These are phyloP conservation scores for Brachypodium distachyon DNA, from an alignment of 202 grass and related monocot species.

Conservation along the genomic window DNA sequence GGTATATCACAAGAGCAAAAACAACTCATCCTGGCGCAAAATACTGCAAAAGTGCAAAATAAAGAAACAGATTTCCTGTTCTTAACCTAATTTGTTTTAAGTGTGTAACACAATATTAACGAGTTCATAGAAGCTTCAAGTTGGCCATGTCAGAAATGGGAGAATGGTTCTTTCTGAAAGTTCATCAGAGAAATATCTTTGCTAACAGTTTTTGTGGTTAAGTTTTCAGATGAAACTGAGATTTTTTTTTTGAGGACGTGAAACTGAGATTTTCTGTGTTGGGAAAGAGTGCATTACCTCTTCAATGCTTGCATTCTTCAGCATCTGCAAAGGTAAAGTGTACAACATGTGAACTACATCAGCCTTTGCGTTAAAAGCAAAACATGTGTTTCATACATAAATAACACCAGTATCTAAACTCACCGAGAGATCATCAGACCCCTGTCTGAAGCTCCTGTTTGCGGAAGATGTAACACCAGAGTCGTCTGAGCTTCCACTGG, in stretches of 20 bases:
- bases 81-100: neutral
- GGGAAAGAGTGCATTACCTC: slow-evolving; percentile 46
- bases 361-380: neutral
- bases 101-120: neutral
- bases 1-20: neutral
- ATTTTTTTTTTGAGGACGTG: too few species aligned
- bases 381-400: slow-evolving; percentile 6
- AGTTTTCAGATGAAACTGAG: neutral
- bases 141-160: neutral
- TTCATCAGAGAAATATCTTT: neutral
- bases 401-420: slow-evolving; percentile 10
- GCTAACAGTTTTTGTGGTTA: neutral
- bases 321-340: slow-evolving; percentile 37
- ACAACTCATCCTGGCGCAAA: neutral
- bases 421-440: slow-evolving; percentile 49
- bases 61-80: neutral
- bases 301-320: slow-evolving; percentile 74
- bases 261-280: neutral
- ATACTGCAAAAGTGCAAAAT: neutral
- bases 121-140: neutral
- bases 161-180: neutral
- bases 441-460: slow-evolving; percentile 31
- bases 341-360: neutral
- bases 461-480: slow-evolving; percentile 55
- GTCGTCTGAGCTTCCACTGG: slow-evolving; percentile 41